Base-by-base conservation (phyloP, 805 yeast genomes). In the Ogataea trehaloabstinens region DNA sequence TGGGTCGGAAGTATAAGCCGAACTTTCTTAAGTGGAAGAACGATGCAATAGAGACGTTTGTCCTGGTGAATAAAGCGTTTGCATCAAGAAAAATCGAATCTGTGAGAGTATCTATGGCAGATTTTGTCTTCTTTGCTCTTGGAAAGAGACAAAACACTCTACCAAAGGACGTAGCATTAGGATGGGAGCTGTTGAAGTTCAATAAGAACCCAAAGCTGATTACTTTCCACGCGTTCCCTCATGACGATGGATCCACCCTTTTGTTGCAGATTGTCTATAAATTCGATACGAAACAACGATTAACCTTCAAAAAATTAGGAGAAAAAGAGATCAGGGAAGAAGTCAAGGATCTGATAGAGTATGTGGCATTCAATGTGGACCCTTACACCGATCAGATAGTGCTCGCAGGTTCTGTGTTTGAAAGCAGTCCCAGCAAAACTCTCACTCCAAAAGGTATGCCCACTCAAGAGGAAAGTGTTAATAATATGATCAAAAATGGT, bases 21-120 rank as follows among this genome's bases (percentile, higher is more conserved):
- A 66, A 78, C 30, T 83, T 82, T 48, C 58, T 78, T 16, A 74
- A 80, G 43, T 90, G 96, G 96, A 86, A 85, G 60, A 91, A 88
- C 61, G 73, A 73, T 21, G 95, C 95, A 6, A 79, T 90, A 51
- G 87, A 87, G 50, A 70, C 69, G 35, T 89, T 80, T 60, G 84
- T 83, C 20, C 76, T 76, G 41, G 82, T 86, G n/a, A 88, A 90
- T 64, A 79, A 80, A 53, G 80, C 88, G 2, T 90, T 90, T 68
- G 91, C 95, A 2, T 57, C 68, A 15, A 70, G 68, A 22, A 69
- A 80, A 46, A 55, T 87, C 32, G 65, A 61, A 24, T 51, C 69
- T 11, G 65, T 78, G 10, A 68, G 67, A 41, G 65, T 68, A 29
- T 53, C 61, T 12, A 66, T 80, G 17, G 71, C 83, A 2, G 66